A percentile compares a stretch with the other conserved stretches of the same genome.
Conservation (phyloP, 2,329 filamentous ascomycete species). For the Thelonectria rubi region DNA sequence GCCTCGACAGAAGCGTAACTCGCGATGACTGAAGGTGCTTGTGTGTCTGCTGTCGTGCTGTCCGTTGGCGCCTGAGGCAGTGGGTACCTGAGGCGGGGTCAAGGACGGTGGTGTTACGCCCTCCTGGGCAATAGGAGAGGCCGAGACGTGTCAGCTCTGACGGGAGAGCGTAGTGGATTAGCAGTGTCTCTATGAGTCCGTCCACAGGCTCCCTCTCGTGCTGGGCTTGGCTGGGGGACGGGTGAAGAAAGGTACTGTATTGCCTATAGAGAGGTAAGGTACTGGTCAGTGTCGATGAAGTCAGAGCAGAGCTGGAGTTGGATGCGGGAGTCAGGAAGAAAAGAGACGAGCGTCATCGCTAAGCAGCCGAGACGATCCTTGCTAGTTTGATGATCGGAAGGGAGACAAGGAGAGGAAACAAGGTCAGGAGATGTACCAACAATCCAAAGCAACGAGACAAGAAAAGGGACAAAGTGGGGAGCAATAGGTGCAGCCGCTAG, state of each 20-base stretch:
- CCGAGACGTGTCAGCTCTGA: not conserved
- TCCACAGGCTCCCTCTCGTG: not conserved
- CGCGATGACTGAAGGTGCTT: not conserved
- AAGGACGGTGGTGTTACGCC: conserved; percentile 7
- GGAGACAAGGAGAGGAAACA: conserved; percentile 20
- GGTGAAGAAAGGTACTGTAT: not conserved
- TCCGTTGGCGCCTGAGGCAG: conserved; percentile 18
- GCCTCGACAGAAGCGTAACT: not conserved
- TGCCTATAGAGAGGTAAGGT: conserved; percentile 1
- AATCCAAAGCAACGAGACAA: conserved; percentile 27
- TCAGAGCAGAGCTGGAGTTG: not conserved
- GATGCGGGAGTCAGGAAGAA: conserved; percentile 7
- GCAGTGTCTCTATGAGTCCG: not conserved
- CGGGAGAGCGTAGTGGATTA: not conserved
- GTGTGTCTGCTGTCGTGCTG: conserved; percentile 9
- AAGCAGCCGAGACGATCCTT: conserved; percentile 21
- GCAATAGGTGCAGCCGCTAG: conserved; percentile 15
- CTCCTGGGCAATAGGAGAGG: not conserved
- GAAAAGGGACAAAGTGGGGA: conserved; percentile 15
- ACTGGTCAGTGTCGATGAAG: conserved; percentile 16
- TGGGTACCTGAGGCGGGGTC: conserved; percentile 22
- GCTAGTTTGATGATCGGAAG: conserved; percentile 17
- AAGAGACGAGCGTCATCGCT: conserved; percentile 2
- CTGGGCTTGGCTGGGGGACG: not conserved
- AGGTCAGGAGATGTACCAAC: conserved; percentile 30